A percentile compares a stretch with the other conserved stretches of the same genome.
Evolutionary conservation across 805 yeast species (phyloP).

Genomic region (Myxozyma vanderwaltii): DNA sequence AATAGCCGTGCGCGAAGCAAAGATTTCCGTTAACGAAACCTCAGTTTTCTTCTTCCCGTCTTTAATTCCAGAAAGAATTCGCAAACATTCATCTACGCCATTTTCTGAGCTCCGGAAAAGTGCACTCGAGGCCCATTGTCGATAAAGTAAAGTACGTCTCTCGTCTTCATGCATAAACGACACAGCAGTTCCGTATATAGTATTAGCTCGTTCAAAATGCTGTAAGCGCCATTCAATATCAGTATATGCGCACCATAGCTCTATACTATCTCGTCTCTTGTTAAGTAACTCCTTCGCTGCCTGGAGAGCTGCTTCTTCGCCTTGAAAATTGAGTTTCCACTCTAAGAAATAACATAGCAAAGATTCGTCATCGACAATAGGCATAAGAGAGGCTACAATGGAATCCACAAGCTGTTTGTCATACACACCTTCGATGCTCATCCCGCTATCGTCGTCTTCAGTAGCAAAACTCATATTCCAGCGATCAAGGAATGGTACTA

Average conservation of each 20-base stretch:
- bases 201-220: slow-evolving; percentile 7
- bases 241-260: slow-evolving; percentile 22
- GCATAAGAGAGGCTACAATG: slow-evolving; percentile 1
- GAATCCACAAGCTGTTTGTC: slow-evolving; percentile 3
- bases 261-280: slow-evolving; percentile 3
- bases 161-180: slow-evolving; percentile 3
- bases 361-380: slow-evolving; percentile 10
- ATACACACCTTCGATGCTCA: background rate
- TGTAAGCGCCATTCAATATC: slow-evolving; percentile 12
- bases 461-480: slow-evolving; percentile 11
- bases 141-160: slow-evolving; percentile 10
- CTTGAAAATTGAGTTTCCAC: background rate
- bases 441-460: background rate
- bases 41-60: background rate
- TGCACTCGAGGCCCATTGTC: slow-evolving; percentile 6
- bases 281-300: slow-evolving; percentile 14
- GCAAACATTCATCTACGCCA: background rate
- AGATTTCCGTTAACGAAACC: background rate
- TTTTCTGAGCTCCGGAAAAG: slow-evolving; percentile 1
- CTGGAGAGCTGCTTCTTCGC: background rate
- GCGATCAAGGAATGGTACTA: slow-evolving; percentile 5
- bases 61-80: background rate
- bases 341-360: slow-evolving; percentile 14
- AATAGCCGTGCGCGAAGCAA: background rate
- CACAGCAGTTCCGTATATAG: slow-evolving; percentile 6